phyloP scores from a whole-genome alignment of 345 rosid species.

The Geranium rotundifolium region DNA sequence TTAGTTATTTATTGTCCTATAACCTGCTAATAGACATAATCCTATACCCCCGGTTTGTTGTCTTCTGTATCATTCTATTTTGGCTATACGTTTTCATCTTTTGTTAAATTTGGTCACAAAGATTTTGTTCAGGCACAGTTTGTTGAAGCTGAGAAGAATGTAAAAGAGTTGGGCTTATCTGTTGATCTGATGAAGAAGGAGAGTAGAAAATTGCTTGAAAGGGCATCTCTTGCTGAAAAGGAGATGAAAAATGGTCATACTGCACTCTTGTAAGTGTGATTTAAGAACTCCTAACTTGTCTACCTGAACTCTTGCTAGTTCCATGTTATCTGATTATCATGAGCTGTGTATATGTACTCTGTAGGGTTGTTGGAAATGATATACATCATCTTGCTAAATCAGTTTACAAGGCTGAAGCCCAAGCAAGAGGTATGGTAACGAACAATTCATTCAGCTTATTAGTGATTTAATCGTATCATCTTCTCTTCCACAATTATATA shows the following conservation, averaged over 20 bases:
- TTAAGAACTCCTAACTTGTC: neutral
- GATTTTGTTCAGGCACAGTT: conserved; percentile 47
- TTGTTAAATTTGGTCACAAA: conserved; percentile 11
- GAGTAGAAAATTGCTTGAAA: conserved; percentile 73
- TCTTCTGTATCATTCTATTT: neutral
- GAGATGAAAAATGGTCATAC: conserved; percentile 68
- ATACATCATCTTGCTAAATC: conserved; percentile 63
- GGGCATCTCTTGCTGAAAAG: conserved; percentile 77
- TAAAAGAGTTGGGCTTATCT: conserved; percentile 59
- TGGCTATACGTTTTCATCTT: neutral
- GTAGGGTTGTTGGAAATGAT: conserved; percentile 64
- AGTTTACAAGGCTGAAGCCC: conserved; percentile 57
- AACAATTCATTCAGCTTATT: neutral
- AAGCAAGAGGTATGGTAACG: conserved; percentile 53
- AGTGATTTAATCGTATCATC: conserved; percentile 1
- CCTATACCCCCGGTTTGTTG: conserved; percentile 1
- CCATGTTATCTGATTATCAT: conserved; percentile 16
- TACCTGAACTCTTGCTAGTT: conserved; percentile 14
- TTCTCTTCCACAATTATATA: neutral
- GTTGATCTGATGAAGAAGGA: conserved; percentile 82
- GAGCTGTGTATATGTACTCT: conserved; percentile 32
- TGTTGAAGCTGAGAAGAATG: conserved; percentile 66
- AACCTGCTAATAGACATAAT: neutral
- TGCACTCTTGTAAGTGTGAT: conserved; percentile 49
- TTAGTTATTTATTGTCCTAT: conserved; percentile 1